Percentiles rank a stretch among this genome's conserved stretches.
Evolutionary conservation across 192 early-diverging fungal species (phyloP).

Genomic region (Backusella mclennaniae): DNA sequence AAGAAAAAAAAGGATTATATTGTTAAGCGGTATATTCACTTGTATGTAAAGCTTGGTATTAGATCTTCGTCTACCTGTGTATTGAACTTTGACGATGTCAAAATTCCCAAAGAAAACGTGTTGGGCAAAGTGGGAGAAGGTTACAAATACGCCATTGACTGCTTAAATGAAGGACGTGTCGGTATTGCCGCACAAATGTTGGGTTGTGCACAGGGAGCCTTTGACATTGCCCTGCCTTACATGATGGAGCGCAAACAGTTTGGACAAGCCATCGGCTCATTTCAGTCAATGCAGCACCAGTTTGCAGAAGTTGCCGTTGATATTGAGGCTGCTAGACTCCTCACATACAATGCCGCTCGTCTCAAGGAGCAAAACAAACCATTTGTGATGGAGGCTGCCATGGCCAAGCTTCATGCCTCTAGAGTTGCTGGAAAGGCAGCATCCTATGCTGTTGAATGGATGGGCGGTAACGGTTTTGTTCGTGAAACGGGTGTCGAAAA

Average conservation of each 20-base stretch:
- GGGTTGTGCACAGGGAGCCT: slow-evolving; percentile 92
- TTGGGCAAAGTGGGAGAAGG: slow-evolving; percentile 90
- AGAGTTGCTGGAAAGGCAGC: slow-evolving; percentile 88
- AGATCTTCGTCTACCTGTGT: slow-evolving; percentile 92
- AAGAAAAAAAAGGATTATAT: neutral
- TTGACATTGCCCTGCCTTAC: slow-evolving; percentile 83
- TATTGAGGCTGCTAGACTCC: slow-evolving; percentile 90
- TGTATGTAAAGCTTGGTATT: slow-evolving; percentile 67
- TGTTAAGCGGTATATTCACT: neutral
- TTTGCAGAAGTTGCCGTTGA: slow-evolving; percentile 83
- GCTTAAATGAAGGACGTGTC: slow-evolving; percentile 94
- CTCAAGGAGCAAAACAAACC: slow-evolving; percentile 85
- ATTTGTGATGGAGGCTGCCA: slow-evolving; percentile 94
- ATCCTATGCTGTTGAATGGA: slow-evolving; percentile 90
- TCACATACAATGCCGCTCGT: slow-evolving; percentile 95
- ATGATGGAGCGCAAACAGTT: slow-evolving; percentile 95
- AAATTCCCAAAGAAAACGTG: slow-evolving; percentile 77
- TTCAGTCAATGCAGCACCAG: slow-evolving; percentile 68
- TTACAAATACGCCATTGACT: slow-evolving; percentile 96
- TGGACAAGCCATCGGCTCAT: slow-evolving; percentile 73
- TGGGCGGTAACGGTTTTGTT: slow-evolving; percentile 96
- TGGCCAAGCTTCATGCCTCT: slow-evolving; percentile 94
- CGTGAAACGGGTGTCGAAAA: slow-evolving; percentile 82
- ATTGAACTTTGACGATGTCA: slow-evolving; percentile 87
- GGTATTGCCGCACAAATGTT: slow-evolving; percentile 97